Conservation (phyloP, 73 alveolate genomes). For the Paramecium sonneborni region DNA sequence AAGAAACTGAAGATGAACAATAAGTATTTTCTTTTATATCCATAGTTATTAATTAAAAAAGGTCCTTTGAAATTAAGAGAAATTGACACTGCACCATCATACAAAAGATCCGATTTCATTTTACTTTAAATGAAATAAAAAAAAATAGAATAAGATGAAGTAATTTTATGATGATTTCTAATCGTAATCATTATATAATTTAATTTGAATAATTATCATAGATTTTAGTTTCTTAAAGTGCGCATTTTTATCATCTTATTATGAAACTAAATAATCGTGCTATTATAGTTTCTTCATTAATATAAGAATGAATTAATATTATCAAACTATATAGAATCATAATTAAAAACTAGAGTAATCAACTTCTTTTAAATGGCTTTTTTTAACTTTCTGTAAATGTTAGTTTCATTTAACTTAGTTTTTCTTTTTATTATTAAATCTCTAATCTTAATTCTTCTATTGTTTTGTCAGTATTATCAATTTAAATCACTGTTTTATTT, state of each 20-base stretch:
- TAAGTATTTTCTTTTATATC: neutral
- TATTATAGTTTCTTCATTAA: no score
- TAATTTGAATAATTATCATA: neutral
- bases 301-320: neutral
- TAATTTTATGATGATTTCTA: conserved; percentile 35
- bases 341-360: neutral
- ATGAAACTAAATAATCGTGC: no score
- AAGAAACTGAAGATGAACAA: conserved; percentile 21
- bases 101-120: conserved; percentile 41
- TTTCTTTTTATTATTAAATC: conserved; percentile 2
- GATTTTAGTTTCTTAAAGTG: neutral
- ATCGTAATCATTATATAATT: neutral
- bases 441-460: conserved; percentile 52
- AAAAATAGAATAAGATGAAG: neutral
- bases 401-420: conserved; percentile 11
- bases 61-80: conserved; percentile 30
- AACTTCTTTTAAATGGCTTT: neutral
- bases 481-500: neutral
- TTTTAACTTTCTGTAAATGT: conserved; percentile 31
- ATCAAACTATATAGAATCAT: neutral
- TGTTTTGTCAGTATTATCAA: conserved; percentile 16
- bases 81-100: conserved; percentile 25
- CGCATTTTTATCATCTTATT: neutral
- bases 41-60: neutral
- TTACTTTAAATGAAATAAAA: neutral